phyloP scores from a whole-genome alignment of 192 early-diverging fungal species.

The Phycomyces nitens region DNA sequence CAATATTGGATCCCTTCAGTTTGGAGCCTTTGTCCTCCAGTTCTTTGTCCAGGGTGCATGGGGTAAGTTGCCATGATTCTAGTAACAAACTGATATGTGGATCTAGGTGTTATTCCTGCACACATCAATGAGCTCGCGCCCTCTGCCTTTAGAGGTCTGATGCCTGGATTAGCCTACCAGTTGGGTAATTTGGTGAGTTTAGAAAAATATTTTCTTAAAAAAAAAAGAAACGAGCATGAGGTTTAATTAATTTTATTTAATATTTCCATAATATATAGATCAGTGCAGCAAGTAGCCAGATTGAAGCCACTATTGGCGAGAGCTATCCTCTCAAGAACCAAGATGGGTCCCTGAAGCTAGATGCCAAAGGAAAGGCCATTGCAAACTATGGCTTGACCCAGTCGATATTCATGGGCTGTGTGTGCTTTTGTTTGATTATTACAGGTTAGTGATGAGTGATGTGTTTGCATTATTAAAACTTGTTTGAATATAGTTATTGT shows the following conservation, averaged over 20 bases:
- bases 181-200: conserved; percentile 66
- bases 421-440: conserved; percentile 23
- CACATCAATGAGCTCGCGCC: conserved; percentile 71
- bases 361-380: conserved; percentile 16
- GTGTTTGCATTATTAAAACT: neutral
- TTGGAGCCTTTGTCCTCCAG: conserved; percentile 49
- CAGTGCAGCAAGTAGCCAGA: conserved; percentile 40
- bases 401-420: conserved; percentile 54
- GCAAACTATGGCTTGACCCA: conserved; percentile 55
- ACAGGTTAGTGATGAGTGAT: conserved; percentile 2
- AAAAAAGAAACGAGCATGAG: conserved; percentile 55
- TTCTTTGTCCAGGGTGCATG: conserved; percentile 58
- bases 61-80: conserved; percentile 28
- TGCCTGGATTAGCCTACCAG: conserved; percentile 73
- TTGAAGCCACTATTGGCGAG: conserved; percentile 42
- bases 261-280: conserved; percentile 13
- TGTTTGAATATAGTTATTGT: conserved; percentile 38
- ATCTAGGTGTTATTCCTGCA: conserved; percentile 62
- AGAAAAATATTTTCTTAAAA: no score
- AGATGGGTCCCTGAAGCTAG: conserved; percentile 8
- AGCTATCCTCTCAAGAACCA: conserved; percentile 19
- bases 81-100: conserved; percentile 16
- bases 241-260: neutral
- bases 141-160: conserved; percentile 58
- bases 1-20: conserved; percentile 24